A percentile compares a stretch with the other conserved stretches of the same genome.
These are phyloP conservation scores for Elaeagnus macrophylla DNA, from an alignment of 306 rosid genomes.

Conservation along the genomic window DNA sequence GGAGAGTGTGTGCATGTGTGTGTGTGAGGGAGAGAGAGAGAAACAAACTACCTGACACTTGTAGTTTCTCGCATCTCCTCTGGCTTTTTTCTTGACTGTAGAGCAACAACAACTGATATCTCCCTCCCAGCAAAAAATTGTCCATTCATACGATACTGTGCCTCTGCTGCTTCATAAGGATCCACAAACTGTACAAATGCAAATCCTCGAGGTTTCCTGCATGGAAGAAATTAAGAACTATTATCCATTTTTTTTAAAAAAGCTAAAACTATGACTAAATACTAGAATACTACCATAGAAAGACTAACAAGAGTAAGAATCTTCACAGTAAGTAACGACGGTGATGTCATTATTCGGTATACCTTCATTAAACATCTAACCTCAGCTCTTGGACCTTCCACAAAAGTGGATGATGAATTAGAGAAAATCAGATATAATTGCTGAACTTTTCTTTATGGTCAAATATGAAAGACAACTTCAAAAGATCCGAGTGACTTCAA, in stretches of 20 bases:
- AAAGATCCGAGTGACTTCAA: constrained; percentile 68
- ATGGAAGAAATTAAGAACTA: constrained; percentile 23
- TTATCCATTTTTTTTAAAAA: constrained; percentile 28
- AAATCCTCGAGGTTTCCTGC: constrained; percentile 95
- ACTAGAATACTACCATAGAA: constrained; percentile 12
- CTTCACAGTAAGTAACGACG: constrained; percentile 29
- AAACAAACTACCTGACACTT: constrained; percentile 44
- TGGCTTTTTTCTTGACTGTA: constrained; percentile 96
- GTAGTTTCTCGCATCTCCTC: constrained; percentile 91
- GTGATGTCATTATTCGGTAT: constrained; percentile 31
- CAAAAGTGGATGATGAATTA: constrained; percentile 45
- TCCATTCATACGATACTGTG: constrained; percentile 95
- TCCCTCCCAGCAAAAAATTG: constrained; percentile 92
- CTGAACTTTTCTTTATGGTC: constrained; percentile 37
- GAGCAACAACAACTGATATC: constrained; percentile 88
- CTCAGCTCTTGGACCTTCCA: constrained; percentile 30
- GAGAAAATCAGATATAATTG: constrained; percentile 40
- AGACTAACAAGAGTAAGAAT: constrained; percentile 30
- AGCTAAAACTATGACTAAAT: constrained; percentile 16
- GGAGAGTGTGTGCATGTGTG: background rate
- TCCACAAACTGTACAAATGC: constrained; percentile 98
- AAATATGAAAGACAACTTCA: constrained; percentile 67
- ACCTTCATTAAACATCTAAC: constrained; percentile 44
- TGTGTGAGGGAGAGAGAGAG: constrained; percentile 2
- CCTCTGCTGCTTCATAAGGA: constrained; percentile 86